phyloP scores from a whole-genome alignment of 2,329 filamentous ascomycete species.

The Trichoderma oligosporum region DNA sequence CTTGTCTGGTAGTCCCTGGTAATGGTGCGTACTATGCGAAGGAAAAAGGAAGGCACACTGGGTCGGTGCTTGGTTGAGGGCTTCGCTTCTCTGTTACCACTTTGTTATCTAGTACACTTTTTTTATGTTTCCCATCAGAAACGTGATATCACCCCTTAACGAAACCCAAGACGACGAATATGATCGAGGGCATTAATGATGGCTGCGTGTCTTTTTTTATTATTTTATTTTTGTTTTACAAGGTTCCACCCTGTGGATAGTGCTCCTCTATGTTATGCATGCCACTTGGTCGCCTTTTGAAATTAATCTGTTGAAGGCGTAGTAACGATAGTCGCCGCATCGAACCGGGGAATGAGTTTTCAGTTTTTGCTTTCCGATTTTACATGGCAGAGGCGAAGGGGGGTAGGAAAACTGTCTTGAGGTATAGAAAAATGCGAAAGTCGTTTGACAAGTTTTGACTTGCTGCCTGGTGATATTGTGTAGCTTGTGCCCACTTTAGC shows the following conservation, averaged over 20 bases:
- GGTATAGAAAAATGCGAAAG: constrained; percentile 7
- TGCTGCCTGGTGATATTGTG: neutral
- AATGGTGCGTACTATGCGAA: constrained; percentile 6
- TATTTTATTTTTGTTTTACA: constrained; percentile 19
- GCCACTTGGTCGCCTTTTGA: constrained; percentile 4
- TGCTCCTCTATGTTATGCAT: constrained; percentile 11
- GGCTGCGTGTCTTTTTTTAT: constrained; percentile 5
- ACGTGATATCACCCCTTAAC: constrained; percentile 18
- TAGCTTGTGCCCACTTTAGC: too few species aligned
- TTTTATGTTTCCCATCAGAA: constrained; percentile 21
- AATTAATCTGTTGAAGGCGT: constrained; percentile 16
- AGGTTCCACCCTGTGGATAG: constrained; percentile 2
- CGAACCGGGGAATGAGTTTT: neutral
- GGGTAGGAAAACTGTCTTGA: constrained; percentile 16
- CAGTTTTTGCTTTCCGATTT: neutral
- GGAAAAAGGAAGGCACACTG: neutral
- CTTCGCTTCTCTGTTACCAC: constrained; percentile 34
- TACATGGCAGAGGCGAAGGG: constrained; percentile 17
- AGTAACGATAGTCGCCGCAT: constrained; percentile 7
- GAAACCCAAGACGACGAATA: constrained; percentile 25
- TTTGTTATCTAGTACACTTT: constrained; percentile 32
- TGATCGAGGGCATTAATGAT: constrained; percentile 22
- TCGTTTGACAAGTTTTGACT: neutral
- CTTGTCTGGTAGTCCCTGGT: constrained; percentile 15
- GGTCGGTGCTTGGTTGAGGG: constrained; percentile 20